These are phyloP conservation scores for Cryphonectria carpinicola DNA, from an alignment of 2,329 filamentous ascomycete species.

Conservation along the genomic window DNA sequence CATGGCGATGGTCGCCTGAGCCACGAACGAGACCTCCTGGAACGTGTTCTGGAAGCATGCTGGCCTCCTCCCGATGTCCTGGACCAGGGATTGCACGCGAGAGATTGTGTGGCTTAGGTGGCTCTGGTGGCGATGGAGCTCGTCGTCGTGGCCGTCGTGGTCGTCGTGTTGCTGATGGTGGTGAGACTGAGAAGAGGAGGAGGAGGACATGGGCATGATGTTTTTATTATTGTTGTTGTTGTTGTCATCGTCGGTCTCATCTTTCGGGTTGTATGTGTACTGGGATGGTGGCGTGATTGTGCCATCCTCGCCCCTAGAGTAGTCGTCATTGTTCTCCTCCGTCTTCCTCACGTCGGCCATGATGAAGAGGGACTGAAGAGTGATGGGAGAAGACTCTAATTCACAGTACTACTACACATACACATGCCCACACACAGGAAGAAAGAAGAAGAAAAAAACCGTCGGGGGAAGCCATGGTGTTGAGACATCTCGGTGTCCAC, in stretches of 20 bases:
- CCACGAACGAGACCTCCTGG: constrained; percentile 67
- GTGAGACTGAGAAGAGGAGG: not conserved
- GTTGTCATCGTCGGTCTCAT: not conserved
- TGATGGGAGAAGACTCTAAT: not conserved
- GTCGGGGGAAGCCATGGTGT: not conserved
- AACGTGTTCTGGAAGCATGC: constrained; percentile 64
- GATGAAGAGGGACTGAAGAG: not conserved
- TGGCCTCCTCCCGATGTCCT: constrained; percentile 47
- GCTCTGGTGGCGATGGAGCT: not conserved
- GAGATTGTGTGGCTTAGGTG: constrained; percentile 8
- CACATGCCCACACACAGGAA: not conserved
- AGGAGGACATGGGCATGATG: not conserved
- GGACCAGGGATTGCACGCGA: constrained; percentile 27
- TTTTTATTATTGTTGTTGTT: not conserved
- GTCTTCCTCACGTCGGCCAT: constrained; percentile 10
- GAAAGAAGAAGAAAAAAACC: not conserved
- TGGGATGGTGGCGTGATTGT: constrained; percentile 16
- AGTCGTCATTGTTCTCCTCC: not conserved
- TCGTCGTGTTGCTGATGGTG: not conserved
- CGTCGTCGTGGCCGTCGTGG: not conserved
- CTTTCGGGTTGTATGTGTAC: constrained; percentile 1
- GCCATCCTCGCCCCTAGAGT: constrained; percentile 10
- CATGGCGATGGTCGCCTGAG: constrained; percentile 69
- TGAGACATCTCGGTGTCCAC: not conserved
- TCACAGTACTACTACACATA: not conserved